Evolutionary conservation across 495 filamentous ascomycete species (phyloP).

Genomic region (Tuber umbilicatum): DNA sequence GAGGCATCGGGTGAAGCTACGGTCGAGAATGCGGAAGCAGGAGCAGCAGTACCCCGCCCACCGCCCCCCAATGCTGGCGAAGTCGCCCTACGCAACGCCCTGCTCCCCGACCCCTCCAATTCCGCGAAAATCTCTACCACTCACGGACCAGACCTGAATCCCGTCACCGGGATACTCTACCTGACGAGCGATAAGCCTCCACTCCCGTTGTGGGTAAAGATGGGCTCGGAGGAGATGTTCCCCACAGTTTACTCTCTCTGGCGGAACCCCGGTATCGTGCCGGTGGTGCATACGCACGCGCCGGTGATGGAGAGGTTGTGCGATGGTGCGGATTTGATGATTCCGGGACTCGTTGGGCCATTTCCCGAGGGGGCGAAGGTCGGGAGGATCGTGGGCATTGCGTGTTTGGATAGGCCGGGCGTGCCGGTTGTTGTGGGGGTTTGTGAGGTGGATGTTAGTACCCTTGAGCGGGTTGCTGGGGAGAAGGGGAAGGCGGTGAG

Average conservation of each 20-base stretch:
- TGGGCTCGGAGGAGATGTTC: constrained; percentile 57
- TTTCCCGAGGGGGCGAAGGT: constrained; percentile 58
- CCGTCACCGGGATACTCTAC: constrained; percentile 61
- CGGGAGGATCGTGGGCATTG: constrained; percentile 60
- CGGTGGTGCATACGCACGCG: constrained; percentile 58
- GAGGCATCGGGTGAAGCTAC: background rate
- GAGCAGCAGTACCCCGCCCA: background rate
- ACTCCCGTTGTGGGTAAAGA: constrained; percentile 63
- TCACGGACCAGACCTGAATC: constrained; percentile 57
- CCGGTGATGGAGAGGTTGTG: constrained; percentile 59
- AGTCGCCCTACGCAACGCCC: constrained; percentile 53
- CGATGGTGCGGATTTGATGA: constrained; percentile 68
- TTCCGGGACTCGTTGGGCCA: constrained; percentile 62
- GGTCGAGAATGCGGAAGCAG: constrained; percentile 30
- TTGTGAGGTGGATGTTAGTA: constrained; percentile 61
- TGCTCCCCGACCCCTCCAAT: constrained; percentile 59
- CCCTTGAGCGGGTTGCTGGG: constrained; percentile 55
- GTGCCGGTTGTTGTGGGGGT: constrained; percentile 61
- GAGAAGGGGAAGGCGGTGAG: constrained; percentile 62
- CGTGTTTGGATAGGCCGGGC: constrained; percentile 54
- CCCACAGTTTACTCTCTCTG: constrained; percentile 67
- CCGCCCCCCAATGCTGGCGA: constrained; percentile 27
- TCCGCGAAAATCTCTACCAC: constrained; percentile 67
- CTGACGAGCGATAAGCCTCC: constrained; percentile 51
- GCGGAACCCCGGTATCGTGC: constrained; percentile 57